These are phyloP conservation scores for Trichothecium sympodiale DNA, from an alignment of 2,329 filamentous ascomycete genomes.

Conservation along the genomic window DNA sequence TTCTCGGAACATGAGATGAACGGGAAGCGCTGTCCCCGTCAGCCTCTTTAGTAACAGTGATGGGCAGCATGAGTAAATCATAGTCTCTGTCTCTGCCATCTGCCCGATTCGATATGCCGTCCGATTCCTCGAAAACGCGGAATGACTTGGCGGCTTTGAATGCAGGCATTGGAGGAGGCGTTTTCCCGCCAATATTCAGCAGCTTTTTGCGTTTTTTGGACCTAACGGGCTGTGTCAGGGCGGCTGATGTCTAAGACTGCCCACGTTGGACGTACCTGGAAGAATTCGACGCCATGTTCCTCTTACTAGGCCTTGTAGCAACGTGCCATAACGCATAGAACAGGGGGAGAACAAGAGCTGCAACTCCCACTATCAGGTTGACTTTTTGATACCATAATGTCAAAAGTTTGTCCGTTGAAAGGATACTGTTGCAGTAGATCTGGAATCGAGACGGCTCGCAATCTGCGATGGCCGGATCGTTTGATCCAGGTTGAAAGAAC, in stretches of 20 bases:
- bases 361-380: constrained; percentile 13
- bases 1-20: constrained; percentile 1
- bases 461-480: constrained; percentile 14
- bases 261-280: no score
- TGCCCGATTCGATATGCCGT: neutral
- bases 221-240: neutral
- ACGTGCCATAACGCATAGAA: constrained; percentile 1
- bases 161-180: neutral
- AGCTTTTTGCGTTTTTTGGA: neutral
- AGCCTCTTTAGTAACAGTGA: constrained; percentile 3
- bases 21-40: neutral
- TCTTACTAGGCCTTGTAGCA: neutral
- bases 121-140: neutral
- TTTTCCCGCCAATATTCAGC: neutral
- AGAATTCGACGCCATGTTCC: neutral
- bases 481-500: constrained; percentile 19
- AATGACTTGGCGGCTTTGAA: constrained; percentile 5
- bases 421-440: constrained; percentile 19
- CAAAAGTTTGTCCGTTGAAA: constrained; percentile 12
- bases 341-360: constrained; percentile 11
- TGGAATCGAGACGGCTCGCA: constrained; percentile 12
- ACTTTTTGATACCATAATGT: constrained; percentile 15
- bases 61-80: constrained; percentile 9
- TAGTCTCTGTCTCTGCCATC: constrained; percentile 1
- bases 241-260: no score